Evolutionary conservation across 2,329 filamentous ascomycete genomes (phyloP), one percentile per base, ranked within the genome.

Genomic region (Arthroderma sp.): DNA sequence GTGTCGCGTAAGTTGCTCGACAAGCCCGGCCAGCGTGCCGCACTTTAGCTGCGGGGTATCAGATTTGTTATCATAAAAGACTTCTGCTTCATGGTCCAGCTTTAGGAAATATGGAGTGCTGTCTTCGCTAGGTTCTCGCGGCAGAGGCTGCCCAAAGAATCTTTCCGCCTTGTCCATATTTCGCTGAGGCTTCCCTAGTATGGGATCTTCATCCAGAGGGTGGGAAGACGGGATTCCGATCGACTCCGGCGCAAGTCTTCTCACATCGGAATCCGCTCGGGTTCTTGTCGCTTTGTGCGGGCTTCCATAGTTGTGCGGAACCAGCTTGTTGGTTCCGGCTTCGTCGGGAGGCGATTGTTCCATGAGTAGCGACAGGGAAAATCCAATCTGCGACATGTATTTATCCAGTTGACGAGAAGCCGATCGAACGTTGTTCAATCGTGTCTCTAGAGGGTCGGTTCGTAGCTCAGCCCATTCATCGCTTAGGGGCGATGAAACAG

Each of bases 381-480:
- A 91, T 29, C 85, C 83, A 52, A 95, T 80, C 55, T 95, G 86
- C 0, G 84, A 84, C 8, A 88, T 83, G 55, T 85, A 88, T 15
- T 81, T 84, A 60, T 96, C 87, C 11, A 98, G 70, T 39, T 89
- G 83, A 54, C 83, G 78, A 6, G 82, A 79, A 49, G 86, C 83
- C 47, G 78, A 73, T 43, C 83, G 78, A 47, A 95, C 86, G 50
- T 84, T 82, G 51, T 83, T 83, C 28, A 96, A 66, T 22, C 91
- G 80, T 53, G 86, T 86, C 58, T 95, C 89, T 29, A 98, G 70
- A 5, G 88, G 84, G 59, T 94, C 86, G 1, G 87, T 86, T 37
- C 87, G 80, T n/a, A 88, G 72, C 60, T 94, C 87, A 3, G 88
- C 79, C 91, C 91, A 98, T 65, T 98, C 91, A 59, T 98, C 91